Percentiles rank a stretch among this genome's conserved stretches.
These are phyloP conservation scores for Glonium stellatum DNA, from an alignment of 495 filamentous ascomycete genomes.

Conservation along the genomic window DNA sequence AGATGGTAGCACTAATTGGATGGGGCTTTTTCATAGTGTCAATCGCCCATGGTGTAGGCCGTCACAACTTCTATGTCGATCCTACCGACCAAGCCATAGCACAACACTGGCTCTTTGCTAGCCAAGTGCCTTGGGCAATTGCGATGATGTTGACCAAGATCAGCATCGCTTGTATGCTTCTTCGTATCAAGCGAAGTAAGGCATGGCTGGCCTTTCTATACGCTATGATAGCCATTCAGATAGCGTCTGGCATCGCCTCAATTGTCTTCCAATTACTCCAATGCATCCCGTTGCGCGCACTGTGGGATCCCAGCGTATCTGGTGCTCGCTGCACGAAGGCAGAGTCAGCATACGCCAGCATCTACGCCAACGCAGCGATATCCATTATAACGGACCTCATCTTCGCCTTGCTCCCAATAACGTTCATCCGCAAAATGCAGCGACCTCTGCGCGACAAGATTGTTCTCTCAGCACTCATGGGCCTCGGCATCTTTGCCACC, in stretches of 20 bases:
- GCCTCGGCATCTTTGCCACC: conserved; percentile 32
- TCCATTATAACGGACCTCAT: conserved; percentile 33
- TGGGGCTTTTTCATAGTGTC: conserved; percentile 19
- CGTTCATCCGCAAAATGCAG: conserved; percentile 32
- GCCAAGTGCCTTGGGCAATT: conserved; percentile 16
- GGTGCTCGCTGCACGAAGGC: conserved; percentile 24
- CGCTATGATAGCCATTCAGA: conserved; percentile 24
- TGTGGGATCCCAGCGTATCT: conserved; percentile 28
- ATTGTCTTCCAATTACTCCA: conserved; percentile 28
- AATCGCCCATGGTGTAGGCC: conserved; percentile 26
- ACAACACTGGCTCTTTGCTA: conserved; percentile 27
- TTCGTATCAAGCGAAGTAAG: conserved; percentile 30
- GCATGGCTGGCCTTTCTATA: conserved; percentile 29
- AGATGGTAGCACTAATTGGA: conserved; percentile 11
- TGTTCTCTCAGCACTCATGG: conserved; percentile 31
- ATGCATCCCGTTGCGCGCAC: conserved; percentile 29
- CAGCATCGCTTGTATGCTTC: conserved; percentile 33
- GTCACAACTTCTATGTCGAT: conserved; percentile 30
- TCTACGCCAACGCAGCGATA: conserved; percentile 29
- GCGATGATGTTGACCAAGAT: conserved; percentile 34
- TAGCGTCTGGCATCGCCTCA: conserved; percentile 24
- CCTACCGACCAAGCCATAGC: conserved; percentile 12
- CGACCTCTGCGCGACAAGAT: conserved; percentile 33
- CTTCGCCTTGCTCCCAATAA: conserved; percentile 32
- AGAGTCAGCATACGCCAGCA: conserved; percentile 8